Evolutionary conservation across 192 early-diverging fungal genomes (phyloP).

Genomic region (Coemansia sp.): DNA sequence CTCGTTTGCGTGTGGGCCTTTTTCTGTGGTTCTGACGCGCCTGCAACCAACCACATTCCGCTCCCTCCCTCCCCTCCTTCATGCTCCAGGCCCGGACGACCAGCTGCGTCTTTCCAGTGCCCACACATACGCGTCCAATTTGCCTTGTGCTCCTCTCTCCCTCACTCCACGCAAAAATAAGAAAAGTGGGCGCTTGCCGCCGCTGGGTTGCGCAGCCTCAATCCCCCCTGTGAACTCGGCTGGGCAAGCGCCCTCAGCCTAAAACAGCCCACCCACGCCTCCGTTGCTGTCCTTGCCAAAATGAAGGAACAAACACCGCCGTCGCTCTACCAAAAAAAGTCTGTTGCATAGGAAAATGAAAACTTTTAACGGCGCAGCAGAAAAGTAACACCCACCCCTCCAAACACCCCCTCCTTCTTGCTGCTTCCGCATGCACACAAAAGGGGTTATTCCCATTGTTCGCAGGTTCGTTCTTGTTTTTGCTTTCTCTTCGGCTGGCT

Average conservation of each 20-base stretch:
- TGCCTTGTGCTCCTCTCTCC: background rate
- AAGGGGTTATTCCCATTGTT: slow-evolving; percentile 3
- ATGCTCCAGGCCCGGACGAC: background rate
- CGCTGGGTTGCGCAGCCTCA: slow-evolving; percentile 1
- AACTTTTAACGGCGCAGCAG: slow-evolving; percentile 9
- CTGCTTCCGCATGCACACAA: slow-evolving; percentile 10
- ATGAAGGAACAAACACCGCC: slow-evolving; percentile 9
- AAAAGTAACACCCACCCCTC: slow-evolving; percentile 10
- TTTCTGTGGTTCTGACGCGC: slow-evolving; percentile 10
- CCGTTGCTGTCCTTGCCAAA: slow-evolving; percentile 4
- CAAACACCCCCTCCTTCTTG: background rate
- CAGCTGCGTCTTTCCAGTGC: background rate
- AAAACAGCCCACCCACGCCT: slow-evolving; percentile 9
- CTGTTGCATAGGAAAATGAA: slow-evolving; percentile 5
- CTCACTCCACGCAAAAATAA: background rate
- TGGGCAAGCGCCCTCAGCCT: slow-evolving; percentile 4
- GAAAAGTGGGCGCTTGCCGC: background rate
- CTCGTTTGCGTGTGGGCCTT: slow-evolving; percentile 34
- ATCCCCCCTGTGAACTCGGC: background rate
- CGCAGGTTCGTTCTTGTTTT: background rate
- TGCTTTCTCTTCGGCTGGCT: slow-evolving; percentile 1
- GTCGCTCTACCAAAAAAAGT: slow-evolving; percentile 1
- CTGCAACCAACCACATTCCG: slow-evolving; percentile 13
- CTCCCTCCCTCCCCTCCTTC: slow-evolving; percentile 5
- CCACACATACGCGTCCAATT: slow-evolving; percentile 6